A percentile compares a stretch with the other conserved stretches of the same genome.
phyloP scores from a whole-genome alignment of 2,329 filamentous ascomycete genomes.

The Trichoderma atroviride region DNA sequence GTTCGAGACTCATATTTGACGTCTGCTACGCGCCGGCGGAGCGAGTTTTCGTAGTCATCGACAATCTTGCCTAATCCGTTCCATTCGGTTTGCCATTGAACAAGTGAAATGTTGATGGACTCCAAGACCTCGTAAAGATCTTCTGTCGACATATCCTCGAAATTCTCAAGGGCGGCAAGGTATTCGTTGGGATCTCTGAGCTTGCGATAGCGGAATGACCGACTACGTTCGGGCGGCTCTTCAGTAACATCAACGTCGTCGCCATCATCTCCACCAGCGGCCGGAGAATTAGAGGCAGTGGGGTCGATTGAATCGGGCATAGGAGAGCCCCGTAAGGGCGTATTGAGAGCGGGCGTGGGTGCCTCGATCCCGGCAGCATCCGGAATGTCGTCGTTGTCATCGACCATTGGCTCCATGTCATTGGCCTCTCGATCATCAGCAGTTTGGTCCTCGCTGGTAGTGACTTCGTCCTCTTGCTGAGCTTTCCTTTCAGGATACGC shows the following conservation, averaged over 20 bases:
- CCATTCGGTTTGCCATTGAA: constrained; percentile 59
- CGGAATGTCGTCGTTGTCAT: constrained; percentile 37
- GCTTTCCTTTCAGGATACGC: constrained; percentile 45
- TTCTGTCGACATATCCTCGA: constrained; percentile 51
- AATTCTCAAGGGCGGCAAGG: constrained; percentile 51
- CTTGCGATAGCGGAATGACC: constrained; percentile 52
- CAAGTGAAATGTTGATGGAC: constrained; percentile 49
- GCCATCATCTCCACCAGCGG: constrained; percentile 41
- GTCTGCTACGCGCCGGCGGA: constrained; percentile 54
- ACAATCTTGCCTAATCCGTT: constrained; percentile 52
- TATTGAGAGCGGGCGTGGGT: constrained; percentile 44
- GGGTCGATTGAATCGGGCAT: constrained; percentile 44
- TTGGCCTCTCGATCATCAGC: constrained; percentile 37
- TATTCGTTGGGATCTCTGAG: constrained; percentile 55
- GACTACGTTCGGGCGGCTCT: constrained; percentile 36
- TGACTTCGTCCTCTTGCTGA: constrained; percentile 38
- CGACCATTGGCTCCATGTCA: constrained; percentile 26
- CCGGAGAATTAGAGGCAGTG: constrained; percentile 44
- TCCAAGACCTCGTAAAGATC: constrained; percentile 51
- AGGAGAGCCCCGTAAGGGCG: constrained; percentile 45
- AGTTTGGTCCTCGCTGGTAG: constrained; percentile 36
- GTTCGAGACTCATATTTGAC: constrained; percentile 51
- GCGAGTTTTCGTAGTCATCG: constrained; percentile 61
- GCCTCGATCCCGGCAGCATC: constrained; percentile 39
- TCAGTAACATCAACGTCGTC: constrained; percentile 43